Percentiles rank a stretch among this genome's conserved stretches.
phyloP scores from a whole-genome alignment of 441 rosid genomes.

The Bocquillonia castaneifolia region DNA sequence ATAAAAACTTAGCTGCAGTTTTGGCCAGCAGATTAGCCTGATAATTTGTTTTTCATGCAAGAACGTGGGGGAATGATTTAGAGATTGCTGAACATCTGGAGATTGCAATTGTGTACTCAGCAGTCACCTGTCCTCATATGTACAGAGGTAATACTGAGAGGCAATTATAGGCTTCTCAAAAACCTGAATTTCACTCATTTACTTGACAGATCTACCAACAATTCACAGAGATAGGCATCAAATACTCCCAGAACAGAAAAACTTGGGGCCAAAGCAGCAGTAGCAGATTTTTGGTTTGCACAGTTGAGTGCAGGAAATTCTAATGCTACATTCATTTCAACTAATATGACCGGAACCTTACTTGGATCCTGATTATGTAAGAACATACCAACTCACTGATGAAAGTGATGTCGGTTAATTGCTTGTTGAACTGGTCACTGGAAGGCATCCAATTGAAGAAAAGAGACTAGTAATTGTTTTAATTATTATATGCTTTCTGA shows the following conservation, averaged over 20 bases:
- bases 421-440: constrained; percentile 58
- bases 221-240: constrained; percentile 82
- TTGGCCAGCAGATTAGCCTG: no score
- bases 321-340: constrained; percentile 52
- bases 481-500: no score
- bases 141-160: constrained; percentile 48
- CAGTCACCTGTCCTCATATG: constrained; percentile 71
- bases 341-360: constrained; percentile 69
- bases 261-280: constrained; percentile 53
- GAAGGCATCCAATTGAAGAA: constrained; percentile 53
- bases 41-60: constrained; percentile 31
- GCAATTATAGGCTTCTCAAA: background rate
- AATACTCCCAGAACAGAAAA: constrained; percentile 60
- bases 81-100: constrained; percentile 75
- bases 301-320: constrained; percentile 36
- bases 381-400: constrained; percentile 56
- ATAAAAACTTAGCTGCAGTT: no score
- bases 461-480: constrained; percentile 34
- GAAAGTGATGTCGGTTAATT: constrained; percentile 69
- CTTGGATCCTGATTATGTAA: constrained; percentile 64
- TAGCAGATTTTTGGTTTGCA: constrained; percentile 64
- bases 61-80: constrained; percentile 47
- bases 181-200: constrained; percentile 15
- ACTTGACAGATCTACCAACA: constrained; percentile 63
- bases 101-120: constrained; percentile 87